A percentile compares a stretch with the other conserved stretches of the same genome.
Evolutionary conservation across 192 early-diverging fungal species (phyloP).

Genomic region (Coemansia sp.): DNA sequence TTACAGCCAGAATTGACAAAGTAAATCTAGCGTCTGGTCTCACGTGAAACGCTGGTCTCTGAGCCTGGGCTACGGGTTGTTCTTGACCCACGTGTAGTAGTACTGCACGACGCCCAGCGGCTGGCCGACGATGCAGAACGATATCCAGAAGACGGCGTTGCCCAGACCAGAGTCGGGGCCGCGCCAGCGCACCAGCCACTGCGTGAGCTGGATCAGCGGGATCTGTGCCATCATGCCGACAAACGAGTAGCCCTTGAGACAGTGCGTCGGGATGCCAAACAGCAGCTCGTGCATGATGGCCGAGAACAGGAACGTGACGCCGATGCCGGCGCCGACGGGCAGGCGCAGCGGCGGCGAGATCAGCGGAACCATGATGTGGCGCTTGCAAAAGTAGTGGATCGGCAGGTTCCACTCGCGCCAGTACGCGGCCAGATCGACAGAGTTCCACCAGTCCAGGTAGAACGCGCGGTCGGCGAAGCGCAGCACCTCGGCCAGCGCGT

Average conservation of each 20-base stretch:
- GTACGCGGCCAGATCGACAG: constrained; percentile 71
- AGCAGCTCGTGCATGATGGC: constrained; percentile 85
- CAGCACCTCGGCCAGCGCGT: constrained; percentile 76
- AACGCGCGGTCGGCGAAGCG: constrained; percentile 87
- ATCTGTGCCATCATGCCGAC: constrained; percentile 77
- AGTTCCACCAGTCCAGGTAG: constrained; percentile 92
- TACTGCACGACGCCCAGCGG: constrained; percentile 71
- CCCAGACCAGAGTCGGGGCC: constrained; percentile 68
- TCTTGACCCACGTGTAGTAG: constrained; percentile 68
- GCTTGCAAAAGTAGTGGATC: constrained; percentile 83
- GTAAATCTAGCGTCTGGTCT: too few relatives aligned
- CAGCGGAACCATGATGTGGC: constrained; percentile 84
- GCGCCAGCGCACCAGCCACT: constrained; percentile 66
- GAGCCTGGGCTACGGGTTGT: constrained; percentile 43
- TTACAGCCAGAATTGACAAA: too few relatives aligned
- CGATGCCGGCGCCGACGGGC: constrained; percentile 49
- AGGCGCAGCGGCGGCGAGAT: constrained; percentile 65
- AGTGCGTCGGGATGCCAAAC: constrained; percentile 81
- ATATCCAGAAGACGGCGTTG: constrained; percentile 80
- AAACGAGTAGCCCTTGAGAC: constrained; percentile 79
- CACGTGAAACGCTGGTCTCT: too few relatives aligned
- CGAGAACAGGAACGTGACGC: constrained; percentile 78
- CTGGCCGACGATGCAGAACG: constrained; percentile 79
- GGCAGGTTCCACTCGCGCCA: constrained; percentile 93
- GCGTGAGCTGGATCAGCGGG: constrained; percentile 71